phyloP scores from a whole-genome alignment of 306 rosid genomes.

The Alnus glutinosa region DNA sequence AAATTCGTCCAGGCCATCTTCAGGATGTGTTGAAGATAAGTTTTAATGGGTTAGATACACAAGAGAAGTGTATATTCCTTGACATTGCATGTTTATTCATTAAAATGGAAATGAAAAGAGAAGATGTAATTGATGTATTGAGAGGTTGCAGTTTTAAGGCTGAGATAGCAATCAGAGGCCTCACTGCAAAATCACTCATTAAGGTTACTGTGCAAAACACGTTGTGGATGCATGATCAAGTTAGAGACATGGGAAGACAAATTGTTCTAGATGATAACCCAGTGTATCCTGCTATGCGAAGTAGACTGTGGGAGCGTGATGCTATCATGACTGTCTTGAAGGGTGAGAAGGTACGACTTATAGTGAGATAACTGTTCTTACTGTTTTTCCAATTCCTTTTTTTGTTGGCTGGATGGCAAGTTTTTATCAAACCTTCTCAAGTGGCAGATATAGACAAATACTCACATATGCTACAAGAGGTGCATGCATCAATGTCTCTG shows the following conservation, averaged over 20 bases:
- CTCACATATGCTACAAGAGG: not conserved
- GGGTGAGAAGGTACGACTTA: slow-evolving; percentile 37
- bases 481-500: not conserved
- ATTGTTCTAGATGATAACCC: slow-evolving; percentile 32
- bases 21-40: slow-evolving; percentile 55
- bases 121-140: slow-evolving; percentile 39
- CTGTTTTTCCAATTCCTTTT: not conserved
- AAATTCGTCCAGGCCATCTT: slow-evolving; percentile 33
- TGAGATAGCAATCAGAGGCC: slow-evolving; percentile 39
- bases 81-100: slow-evolving; percentile 60
- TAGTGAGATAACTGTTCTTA: not conserved
- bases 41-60: slow-evolving; percentile 45
- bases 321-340: slow-evolving; percentile 46
- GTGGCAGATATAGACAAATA: not conserved
- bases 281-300: slow-evolving; percentile 33
- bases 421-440: not conserved
- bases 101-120: slow-evolving; percentile 40
- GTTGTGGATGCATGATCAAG: slow-evolving; percentile 64
- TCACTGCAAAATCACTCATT: slow-evolving; percentile 47
- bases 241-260: slow-evolving; percentile 70
- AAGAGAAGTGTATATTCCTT: slow-evolving; percentile 48
- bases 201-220: slow-evolving; percentile 29
- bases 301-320: slow-evolving; percentile 56
- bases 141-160: slow-evolving; percentile 47
- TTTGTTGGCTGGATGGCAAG: not conserved